These are phyloP conservation scores for Aureobasidium pullulans DNA, from an alignment of 2,329 filamentous ascomycete genomes.

Conservation along the genomic window DNA sequence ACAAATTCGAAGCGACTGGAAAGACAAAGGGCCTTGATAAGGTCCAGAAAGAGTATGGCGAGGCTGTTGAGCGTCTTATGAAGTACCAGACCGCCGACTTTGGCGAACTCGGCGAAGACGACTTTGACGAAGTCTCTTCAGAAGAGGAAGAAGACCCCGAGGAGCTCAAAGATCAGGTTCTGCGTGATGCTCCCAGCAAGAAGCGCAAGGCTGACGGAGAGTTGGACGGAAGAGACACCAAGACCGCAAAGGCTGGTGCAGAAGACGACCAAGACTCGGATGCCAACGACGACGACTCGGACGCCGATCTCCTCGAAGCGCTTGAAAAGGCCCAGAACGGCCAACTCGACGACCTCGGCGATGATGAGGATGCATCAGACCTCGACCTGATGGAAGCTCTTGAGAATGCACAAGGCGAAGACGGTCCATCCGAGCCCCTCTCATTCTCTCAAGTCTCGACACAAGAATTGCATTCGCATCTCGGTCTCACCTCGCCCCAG, in stretches of 20 bases:
- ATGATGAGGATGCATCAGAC: not conserved
- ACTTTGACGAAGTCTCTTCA: not conserved
- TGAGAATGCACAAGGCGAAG: not conserved
- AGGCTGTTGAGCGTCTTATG: conserved; percentile 6
- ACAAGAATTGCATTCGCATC: not conserved
- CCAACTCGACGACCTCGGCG: not conserved
- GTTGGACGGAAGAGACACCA: not conserved
- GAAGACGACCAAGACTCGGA: not conserved
- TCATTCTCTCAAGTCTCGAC: conserved; percentile 6
- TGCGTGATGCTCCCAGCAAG: not conserved
- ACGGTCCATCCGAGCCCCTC: conserved; percentile 7
- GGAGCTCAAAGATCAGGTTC: conserved; percentile 2
- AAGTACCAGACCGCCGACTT: conserved; percentile 4
- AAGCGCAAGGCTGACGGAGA: not conserved
- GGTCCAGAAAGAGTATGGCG: not conserved
- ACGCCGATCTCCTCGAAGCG: conserved; percentile 6
- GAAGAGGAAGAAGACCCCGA: conserved; percentile 8
- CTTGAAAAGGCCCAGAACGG: conserved; percentile 7
- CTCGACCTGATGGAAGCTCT: not conserved
- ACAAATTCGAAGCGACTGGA: not conserved
- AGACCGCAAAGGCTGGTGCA: not conserved
- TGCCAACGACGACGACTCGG: not conserved
- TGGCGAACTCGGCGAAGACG: conserved; percentile 5
- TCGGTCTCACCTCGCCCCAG: not conserved
- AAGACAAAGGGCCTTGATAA: not conserved